Conservation (phyloP, 805 yeast genomes). For the Jamesozyma hellenica region DNA sequence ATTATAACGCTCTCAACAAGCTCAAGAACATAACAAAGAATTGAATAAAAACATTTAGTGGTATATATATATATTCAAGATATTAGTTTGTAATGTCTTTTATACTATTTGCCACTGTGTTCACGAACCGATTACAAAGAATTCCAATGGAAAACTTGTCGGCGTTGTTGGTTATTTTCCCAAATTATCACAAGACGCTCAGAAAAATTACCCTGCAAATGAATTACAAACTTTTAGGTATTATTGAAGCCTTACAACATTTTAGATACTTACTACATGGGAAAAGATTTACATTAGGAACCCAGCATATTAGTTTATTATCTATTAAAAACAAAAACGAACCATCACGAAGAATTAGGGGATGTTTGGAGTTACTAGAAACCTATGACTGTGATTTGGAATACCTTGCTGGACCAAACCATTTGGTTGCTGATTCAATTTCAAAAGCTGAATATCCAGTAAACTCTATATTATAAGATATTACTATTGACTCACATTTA, state of each 20-base stretch:
- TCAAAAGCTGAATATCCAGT: slow-evolving; percentile 3
- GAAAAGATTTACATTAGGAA: slow-evolving; percentile 4
- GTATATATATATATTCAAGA: too few species aligned
- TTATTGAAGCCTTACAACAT: slow-evolving; percentile 8
- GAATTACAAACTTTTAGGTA: slow-evolving; percentile 10
- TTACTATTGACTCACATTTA: slow-evolving; percentile 1
- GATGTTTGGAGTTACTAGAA: slow-evolving; percentile 6
- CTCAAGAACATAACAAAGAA: too few species aligned
- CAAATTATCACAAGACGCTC: slow-evolving; percentile 35
- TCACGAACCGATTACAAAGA: too few species aligned
- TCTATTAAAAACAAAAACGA: slow-evolving; percentile 6
- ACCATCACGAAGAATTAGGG: slow-evolving; percentile 4
- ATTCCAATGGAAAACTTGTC: slow-evolving; percentile 4
- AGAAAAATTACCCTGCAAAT: slow-evolving; percentile 7
- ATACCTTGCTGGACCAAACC: slow-evolving; percentile 7
- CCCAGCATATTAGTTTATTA: slow-evolving; percentile 7
- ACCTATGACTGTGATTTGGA: slow-evolving; percentile 8
- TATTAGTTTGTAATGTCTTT: too few species aligned
- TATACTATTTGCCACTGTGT: too few species aligned
- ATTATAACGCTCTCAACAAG: too few species aligned
- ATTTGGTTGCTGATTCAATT: slow-evolving; percentile 11
- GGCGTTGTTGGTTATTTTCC: slow-evolving; percentile 11
- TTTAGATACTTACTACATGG: slow-evolving; percentile 9
- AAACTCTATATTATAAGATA: neutral
- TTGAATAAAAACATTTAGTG: too few species aligned